phyloP scores from a whole-genome alignment of 2,329 filamentous ascomycete species.

The Hypoxylon sp. region DNA sequence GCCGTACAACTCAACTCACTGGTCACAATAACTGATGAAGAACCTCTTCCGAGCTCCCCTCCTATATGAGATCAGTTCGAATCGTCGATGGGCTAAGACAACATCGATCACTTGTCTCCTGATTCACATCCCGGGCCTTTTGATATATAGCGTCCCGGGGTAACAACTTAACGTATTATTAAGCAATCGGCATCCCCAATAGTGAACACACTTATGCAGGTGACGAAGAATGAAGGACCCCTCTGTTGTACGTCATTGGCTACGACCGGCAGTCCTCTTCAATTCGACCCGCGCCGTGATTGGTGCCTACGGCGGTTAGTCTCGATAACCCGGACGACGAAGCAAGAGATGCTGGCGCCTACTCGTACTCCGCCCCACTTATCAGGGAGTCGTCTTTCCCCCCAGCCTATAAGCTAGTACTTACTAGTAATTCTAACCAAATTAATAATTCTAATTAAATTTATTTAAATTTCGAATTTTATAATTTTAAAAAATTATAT shows the following conservation, averaged over 20 bases:
- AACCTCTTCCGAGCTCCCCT: background rate
- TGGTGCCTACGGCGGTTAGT: constrained; percentile 34
- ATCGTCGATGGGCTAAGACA: constrained; percentile 1
- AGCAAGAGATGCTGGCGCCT: constrained; percentile 36
- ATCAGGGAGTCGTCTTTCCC: no score
- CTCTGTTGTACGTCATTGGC: constrained; percentile 42
- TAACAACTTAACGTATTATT: background rate
- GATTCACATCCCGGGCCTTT: background rate
- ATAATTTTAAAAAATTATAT: no score
- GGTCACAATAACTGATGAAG: background rate
- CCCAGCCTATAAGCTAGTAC: no score
- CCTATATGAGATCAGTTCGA: background rate
- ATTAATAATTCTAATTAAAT: no score
- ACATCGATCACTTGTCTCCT: background rate
- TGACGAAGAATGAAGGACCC: constrained; percentile 34
- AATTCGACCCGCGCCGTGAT: constrained; percentile 22
- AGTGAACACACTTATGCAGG: constrained; percentile 39
- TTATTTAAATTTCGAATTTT: no score
- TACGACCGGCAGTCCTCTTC: constrained; percentile 26
- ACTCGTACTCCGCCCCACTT: no score
- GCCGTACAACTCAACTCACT: background rate
- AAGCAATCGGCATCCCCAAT: constrained; percentile 14
- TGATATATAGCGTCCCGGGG: background rate
- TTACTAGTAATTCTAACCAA: no score
- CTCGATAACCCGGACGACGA: constrained; percentile 21